Base-by-base conservation (phyloP, 192 early-diverging fungal genomes). In the Rhizophagus prolifer region DNA sequence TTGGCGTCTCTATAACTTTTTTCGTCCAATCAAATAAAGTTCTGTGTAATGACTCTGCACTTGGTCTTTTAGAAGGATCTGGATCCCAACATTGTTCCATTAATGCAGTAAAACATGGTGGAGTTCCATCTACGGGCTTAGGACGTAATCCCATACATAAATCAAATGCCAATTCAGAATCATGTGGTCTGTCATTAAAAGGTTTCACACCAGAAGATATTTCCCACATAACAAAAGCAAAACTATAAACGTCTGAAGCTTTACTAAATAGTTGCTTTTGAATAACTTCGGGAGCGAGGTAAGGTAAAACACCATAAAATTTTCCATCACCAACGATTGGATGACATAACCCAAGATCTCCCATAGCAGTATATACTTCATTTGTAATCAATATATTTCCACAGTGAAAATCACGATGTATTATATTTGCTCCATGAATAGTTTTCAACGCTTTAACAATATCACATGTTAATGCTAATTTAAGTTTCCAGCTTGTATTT, bases 141-240 rank as follows among this genome's bases (percentile, higher is more conserved):
- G 80, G 81, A 4, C 84, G 78, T 7, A 41, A 66, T 63, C 84
- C 81, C 2, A 75, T 44, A 74, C 81, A 75, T 34, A 84, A 68
- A 14, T 84, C 78, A 7, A 71, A 63, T 31, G 81, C 36, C 1
- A 84, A 64, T 10, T 62, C 26, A 2, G 79, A 63, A 44, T 81
- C 83, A 44, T 78, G 72, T 13, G 80, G 58, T 44, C 80, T 73
- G 13, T 78, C 69, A 23, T 12, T 76, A 65, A 84, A 84, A 3
- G 84, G 84, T 23, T 79, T 78, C 13, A 78, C 67, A 13, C 84
- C 80, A 2, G 78, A 69, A 3, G 80, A 76, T 16, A 85, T 79
- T 64, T 85, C 82, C 82, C 82, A 85, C 75, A 85, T 81, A 16
- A 85, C 78, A 50, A 83, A 76, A 1, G 80, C 82, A 0, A 85